Evolutionary conservation across 441 rosid genomes (phyloP).

Genomic region (Breynia disticha): DNA sequence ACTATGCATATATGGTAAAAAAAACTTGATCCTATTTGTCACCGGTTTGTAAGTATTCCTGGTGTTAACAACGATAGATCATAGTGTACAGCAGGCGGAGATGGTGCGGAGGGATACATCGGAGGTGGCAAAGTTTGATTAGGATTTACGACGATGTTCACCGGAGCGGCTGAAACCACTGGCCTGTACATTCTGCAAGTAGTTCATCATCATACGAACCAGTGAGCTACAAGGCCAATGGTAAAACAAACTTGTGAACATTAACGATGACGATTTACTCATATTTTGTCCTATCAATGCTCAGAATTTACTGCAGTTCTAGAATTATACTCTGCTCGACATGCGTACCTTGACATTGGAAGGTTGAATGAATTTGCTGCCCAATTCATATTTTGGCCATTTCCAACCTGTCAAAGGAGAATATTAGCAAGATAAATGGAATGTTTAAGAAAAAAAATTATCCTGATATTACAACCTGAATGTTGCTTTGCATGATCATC

Average conservation of each 20-base stretch:
- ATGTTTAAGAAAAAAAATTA: slow-evolving; percentile 3
- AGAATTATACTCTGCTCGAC: not conserved
- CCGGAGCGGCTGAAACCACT: slow-evolving; percentile 19
- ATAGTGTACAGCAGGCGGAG: slow-evolving; percentile 30
- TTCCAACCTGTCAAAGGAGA: slow-evolving; percentile 29
- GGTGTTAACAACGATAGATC: slow-evolving; percentile 41
- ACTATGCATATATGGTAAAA: not conserved
- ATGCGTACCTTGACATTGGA: slow-evolving; percentile 34
- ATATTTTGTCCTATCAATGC: not conserved
- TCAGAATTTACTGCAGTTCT: not conserved
- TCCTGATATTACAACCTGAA: slow-evolving; percentile 29
- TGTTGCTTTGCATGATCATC: slow-evolving; percentile 19
- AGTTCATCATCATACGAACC: not conserved
- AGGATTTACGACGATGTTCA: slow-evolving; percentile 17
- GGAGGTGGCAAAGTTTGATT: slow-evolving; percentile 18
- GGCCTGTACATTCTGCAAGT: slow-evolving; percentile 28
- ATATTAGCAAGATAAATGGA: slow-evolving; percentile 6
- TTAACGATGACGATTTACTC: no score
- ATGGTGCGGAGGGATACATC: slow-evolving; percentile 17
- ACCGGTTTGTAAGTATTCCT: slow-evolving; percentile 37
- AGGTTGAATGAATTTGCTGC: slow-evolving; percentile 24
- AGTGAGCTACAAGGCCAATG: no score
- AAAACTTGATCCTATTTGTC: not conserved
- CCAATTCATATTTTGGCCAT: slow-evolving; percentile 21
- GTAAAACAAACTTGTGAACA: no score